Base-by-base conservation (phyloP, 257 asterid species). In the Solanum chiquidenum region DNA sequence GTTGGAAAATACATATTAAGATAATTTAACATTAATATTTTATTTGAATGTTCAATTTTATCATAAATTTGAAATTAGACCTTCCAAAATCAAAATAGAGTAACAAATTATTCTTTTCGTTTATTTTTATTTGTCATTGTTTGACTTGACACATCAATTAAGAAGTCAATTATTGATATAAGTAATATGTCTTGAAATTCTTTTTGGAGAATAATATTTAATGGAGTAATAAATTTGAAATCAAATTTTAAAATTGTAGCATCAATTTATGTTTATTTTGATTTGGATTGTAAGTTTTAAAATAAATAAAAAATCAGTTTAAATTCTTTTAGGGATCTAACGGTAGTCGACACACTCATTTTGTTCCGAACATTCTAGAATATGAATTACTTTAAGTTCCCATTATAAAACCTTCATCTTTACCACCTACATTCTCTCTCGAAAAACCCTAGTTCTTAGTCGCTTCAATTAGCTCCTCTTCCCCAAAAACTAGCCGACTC, bases 281-380 rank as follows among this genome's bases (percentile, higher is more conserved):
- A 35, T 14, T 71, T 16, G 38, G 4, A 14, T 33, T 72, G 6
- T 12, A 20, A 20, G 18, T 34, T 71, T 33, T 13, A 27, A 29
- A 31, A 25, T 64, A 25, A n/a, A 13, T 14, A 0, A 31, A 34
- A 73, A 20, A 0, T 9, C 49, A 20, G 10, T 34, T 20, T 35
- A 2, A 33, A 16, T 2, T 31, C 20, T 16, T 7, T 12, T 10
- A 27, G 49, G 34, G 20, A 91, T 91, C 91, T 85, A 75, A 92
- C 90, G 93, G 93, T 87, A 12, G 74, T 42, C 1, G 14, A 2
- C 75, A 62, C 9, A 82, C 80, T 72, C 4, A 68, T 58, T 83
- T 88, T 89, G 87, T 91, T 42, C 10, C 71, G 95, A 93, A 94
- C 94, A 88, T 93, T 93, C 95, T 87, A 40, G 96, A 94, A 92